These are phyloP conservation scores for Cryptococcus floricola DNA, from an alignment of 1,284 basidiomycete species.

Conservation along the genomic window DNA sequence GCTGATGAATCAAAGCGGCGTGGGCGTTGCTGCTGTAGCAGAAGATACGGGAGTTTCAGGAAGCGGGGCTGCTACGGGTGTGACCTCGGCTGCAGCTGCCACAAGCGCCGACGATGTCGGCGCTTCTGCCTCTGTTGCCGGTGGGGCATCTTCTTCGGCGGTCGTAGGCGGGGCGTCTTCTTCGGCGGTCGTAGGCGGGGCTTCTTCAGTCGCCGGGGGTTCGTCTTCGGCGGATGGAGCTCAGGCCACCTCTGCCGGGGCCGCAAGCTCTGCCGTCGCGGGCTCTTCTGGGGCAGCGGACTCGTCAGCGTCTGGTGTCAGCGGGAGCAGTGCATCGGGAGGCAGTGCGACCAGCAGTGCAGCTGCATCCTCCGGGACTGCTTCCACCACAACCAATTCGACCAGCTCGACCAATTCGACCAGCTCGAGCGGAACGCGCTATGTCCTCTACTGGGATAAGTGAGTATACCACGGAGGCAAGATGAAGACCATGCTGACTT, in stretches of 20 bases:
- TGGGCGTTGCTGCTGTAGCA: background rate
- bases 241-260: background rate
- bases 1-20: background rate
- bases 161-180: background rate
- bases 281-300: background rate
- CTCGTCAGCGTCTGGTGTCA: background rate
- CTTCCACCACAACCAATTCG: background rate
- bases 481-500: background rate
- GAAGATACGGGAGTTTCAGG: background rate
- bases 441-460: constrained; percentile 26
- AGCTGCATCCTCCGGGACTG: background rate
- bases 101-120: background rate
- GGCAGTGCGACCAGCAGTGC: background rate
- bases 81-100: background rate
- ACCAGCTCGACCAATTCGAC: background rate
- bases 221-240: background rate
- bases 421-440: constrained; percentile 1
- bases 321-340: background rate
- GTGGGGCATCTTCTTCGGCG: background rate
- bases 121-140: background rate
- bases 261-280: background rate
- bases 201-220: background rate
- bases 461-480: background rate
- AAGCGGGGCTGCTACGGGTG: background rate
- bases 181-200: background rate